Percentiles rank a stretch among this genome's conserved stretches.
phyloP scores from a whole-genome alignment of 768 basidiomycete genomes.

The Panellus pusillus region DNA sequence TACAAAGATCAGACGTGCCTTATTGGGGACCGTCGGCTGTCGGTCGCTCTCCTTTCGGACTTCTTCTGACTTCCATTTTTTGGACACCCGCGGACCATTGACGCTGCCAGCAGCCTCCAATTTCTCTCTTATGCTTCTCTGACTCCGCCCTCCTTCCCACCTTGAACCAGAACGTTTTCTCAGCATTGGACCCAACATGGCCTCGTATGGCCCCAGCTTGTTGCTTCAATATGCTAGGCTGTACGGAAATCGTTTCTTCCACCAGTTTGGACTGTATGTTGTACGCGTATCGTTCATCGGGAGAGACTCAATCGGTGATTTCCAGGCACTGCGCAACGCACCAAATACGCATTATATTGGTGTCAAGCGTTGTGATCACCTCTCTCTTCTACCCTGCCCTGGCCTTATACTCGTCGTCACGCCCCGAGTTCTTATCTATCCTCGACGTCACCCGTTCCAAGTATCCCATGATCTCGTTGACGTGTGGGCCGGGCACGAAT shows the following conservation, averaged over 20 bases:
- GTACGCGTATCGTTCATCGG: constrained; percentile 9
- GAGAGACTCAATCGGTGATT: constrained; percentile 8
- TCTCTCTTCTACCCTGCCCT: constrained; percentile 91
- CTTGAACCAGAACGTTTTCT: constrained; percentile 10
- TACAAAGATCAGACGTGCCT: too few species aligned
- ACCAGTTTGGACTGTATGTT: constrained; percentile 79
- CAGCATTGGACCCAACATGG: constrained; percentile 16
- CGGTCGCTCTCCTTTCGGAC: not conserved
- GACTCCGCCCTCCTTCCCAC: not conserved
- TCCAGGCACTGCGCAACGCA: constrained; percentile 84
- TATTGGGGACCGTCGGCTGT: not conserved
- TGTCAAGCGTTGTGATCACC: constrained; percentile 85
- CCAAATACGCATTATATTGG: constrained; percentile 85
- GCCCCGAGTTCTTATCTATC: constrained; percentile 63
- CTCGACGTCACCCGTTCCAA: constrained; percentile 58
- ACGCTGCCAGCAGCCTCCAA: not conserved
- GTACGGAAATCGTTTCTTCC: constrained; percentile 54
- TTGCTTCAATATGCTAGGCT: constrained; percentile 41
- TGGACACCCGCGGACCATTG: not conserved
- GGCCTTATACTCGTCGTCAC: constrained; percentile 76
- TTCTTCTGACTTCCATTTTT: not conserved
- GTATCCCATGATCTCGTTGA: constrained; percentile 63
- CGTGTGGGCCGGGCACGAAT: constrained; percentile 67
- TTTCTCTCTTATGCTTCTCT: constrained; percentile 19
- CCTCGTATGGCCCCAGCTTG: constrained; percentile 10